phyloP scores from a whole-genome alignment of 2,329 filamentous ascomycete genomes.

The Alternaria brassicae region DNA sequence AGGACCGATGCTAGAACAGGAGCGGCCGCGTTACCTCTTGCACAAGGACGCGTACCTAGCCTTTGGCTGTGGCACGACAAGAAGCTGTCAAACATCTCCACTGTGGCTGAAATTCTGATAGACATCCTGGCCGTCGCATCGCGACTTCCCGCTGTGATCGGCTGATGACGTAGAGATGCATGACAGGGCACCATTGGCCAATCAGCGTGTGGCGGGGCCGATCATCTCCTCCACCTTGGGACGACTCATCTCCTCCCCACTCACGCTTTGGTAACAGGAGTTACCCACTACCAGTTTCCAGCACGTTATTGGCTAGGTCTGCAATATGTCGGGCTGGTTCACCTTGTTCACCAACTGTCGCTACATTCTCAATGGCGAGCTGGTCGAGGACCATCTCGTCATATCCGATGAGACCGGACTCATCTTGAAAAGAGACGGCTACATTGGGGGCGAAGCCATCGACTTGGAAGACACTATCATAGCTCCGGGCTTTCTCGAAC shows the following conservation, averaged over 20 bases:
- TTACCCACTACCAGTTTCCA: conserved; percentile 11
- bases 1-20: conserved; percentile 8
- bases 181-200: conserved; percentile 12
- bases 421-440: conserved; percentile 53
- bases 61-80: conserved; percentile 7
- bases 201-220: conserved; percentile 16
- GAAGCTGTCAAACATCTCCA: conserved; percentile 16
- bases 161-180: conserved; percentile 23
- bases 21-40: conserved; percentile 21
- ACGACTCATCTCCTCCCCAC: conserved; percentile 10
- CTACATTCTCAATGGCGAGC: conserved; percentile 53
- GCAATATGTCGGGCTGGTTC: conserved; percentile 52
- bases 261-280: conserved; percentile 4
- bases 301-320: conserved; percentile 6
- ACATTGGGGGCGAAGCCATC: conserved; percentile 54
- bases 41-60: conserved; percentile 14
- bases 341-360: conserved; percentile 57
- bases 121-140: conserved; percentile 17
- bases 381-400: conserved; percentile 55
- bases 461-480: conserved; percentile 60
- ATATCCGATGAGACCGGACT: conserved; percentile 55
- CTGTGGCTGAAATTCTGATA: conserved; percentile 22
- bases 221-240: conserved; percentile 13
- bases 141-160: conserved; percentile 15
- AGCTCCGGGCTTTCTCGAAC: conserved; percentile 62